A percentile compares a stretch with the other conserved stretches of the same genome.
Evolutionary conservation across 1,139 yeast species (phyloP).

Genomic region (Wickerhamiella pararugosa): DNA sequence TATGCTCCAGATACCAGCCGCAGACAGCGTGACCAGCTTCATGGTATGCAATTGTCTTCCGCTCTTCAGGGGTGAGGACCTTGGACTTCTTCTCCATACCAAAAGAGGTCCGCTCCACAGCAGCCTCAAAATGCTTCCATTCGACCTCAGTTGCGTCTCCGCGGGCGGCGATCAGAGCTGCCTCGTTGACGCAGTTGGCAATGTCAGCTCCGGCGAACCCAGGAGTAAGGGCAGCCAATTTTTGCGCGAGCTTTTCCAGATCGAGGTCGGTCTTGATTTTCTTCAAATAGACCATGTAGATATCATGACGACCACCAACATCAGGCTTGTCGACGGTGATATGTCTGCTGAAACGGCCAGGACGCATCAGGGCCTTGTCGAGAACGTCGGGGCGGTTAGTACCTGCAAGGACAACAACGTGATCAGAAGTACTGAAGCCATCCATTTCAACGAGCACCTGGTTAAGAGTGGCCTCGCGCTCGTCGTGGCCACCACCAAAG

Average conservation of each 20-base stretch:
- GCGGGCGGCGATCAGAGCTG: constrained; percentile 93
- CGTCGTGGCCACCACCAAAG: constrained; percentile 78
- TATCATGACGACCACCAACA: constrained; percentile 80
- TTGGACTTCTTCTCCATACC: constrained; percentile 86
- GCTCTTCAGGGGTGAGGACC: constrained; percentile 73
- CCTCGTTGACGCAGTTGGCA: constrained; percentile 93
- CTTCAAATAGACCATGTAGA: constrained; percentile 68
- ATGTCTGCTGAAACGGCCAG: constrained; percentile 94
- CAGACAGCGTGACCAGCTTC: constrained; percentile 98
- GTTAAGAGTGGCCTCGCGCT: constrained; percentile 88
- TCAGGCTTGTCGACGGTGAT: constrained; percentile 86
- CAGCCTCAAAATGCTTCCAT: constrained; percentile 76
- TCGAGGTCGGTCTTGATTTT: constrained; percentile 39
- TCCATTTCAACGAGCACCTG: constrained; percentile 96
- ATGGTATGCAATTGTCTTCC: constrained; percentile 83
- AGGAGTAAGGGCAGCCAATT: constrained; percentile 88
- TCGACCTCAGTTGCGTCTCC: constrained; percentile 50
- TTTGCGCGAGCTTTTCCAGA: constrained; percentile 51
- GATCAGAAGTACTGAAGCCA: constrained; percentile 80
- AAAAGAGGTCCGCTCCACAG: constrained; percentile 93
- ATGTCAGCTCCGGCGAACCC: constrained; percentile 98
- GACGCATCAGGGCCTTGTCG: constrained; percentile 85
- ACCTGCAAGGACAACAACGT: constrained; percentile 93
- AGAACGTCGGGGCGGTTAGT: constrained; percentile 89
- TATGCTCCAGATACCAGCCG: constrained; percentile 84